Percentiles rank a stretch among this genome's conserved stretches.
Evolutionary conservation across 305 asterid species (phyloP).

Genomic region (Fraxinus greggii): DNA sequence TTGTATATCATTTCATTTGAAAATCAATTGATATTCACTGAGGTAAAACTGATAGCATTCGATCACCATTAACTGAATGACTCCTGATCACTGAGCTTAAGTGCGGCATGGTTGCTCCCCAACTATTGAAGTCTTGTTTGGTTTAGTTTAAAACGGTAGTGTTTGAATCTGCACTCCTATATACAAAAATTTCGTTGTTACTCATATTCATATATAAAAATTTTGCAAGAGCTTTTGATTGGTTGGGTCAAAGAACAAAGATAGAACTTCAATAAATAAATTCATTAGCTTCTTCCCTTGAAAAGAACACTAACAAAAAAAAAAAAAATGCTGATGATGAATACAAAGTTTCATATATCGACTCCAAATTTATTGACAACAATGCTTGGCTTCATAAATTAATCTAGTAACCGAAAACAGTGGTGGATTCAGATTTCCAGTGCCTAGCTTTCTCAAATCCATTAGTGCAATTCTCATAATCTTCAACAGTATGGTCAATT

Average conservation of each 20-base stretch:
- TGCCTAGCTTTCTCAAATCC: constrained; percentile 85
- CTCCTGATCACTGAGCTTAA: not conserved
- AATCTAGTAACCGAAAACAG: constrained; percentile 29
- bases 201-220: not conserved
- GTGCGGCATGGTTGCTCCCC: not conserved
- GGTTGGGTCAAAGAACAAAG: not conserved
- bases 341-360: not conserved
- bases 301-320: not conserved
- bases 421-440: constrained; percentile 65
- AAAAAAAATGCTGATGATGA: not conserved
- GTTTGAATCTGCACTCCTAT: not conserved
- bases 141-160: not conserved
- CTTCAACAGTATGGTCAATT: constrained; percentile 73
- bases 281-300: not conserved
- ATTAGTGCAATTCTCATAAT: constrained; percentile 60
- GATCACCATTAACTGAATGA: not conserved
- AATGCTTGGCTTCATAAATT: not conserved
- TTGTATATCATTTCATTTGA: too few species aligned
- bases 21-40: not conserved
- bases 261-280: not conserved
- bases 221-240: not conserved
- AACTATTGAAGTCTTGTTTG: not conserved
- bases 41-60: not conserved
- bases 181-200: not conserved
- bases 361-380: not conserved